Percentiles rank a stretch among this genome's conserved stretches.
Conservation (phyloP, 2,329 filamentous ascomycete species). For the Aspergillus quadricinctus region DNA sequence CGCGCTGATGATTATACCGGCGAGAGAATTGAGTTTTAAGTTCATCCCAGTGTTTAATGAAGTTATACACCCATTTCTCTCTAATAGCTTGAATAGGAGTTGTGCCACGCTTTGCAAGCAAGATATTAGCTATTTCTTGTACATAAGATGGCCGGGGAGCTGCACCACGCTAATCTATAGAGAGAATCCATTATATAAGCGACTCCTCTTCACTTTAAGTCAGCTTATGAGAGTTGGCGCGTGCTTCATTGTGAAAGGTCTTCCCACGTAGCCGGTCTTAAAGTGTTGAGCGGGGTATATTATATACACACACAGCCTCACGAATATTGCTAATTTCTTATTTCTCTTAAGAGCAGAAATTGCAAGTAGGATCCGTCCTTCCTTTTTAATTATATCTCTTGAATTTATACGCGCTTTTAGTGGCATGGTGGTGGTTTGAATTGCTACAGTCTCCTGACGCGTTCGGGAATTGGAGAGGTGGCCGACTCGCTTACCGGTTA, state of each 20-base stretch:
- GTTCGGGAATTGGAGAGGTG: background rate
- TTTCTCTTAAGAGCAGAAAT: too few relatives aligned
- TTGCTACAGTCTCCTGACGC: too few relatives aligned
- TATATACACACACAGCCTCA: too few relatives aligned
- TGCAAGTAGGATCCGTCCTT: too few relatives aligned
- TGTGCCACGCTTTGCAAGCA: background rate
- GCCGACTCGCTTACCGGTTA: background rate
- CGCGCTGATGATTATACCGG: slow-evolving; percentile 1
- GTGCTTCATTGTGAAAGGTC: too few relatives aligned
- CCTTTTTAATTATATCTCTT: too few relatives aligned
- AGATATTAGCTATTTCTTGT: slow-evolving; percentile 2
- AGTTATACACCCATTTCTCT: slow-evolving; percentile 4
- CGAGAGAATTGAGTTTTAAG: slow-evolving; percentile 1
- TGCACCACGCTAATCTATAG: background rate
- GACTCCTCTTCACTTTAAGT: slow-evolving; percentile 3
- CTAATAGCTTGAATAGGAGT: background rate
- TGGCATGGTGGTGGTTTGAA: too few relatives aligned
- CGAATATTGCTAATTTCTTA: too few relatives aligned
- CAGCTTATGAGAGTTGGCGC: too few relatives aligned
- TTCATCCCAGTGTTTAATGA: background rate
- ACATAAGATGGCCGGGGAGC: background rate
- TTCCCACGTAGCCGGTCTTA: too few relatives aligned
- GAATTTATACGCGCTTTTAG: too few relatives aligned
- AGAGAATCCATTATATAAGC: slow-evolving; percentile 4
- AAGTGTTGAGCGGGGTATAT: too few relatives aligned